A percentile compares a stretch with the other conserved stretches of the same genome.
phyloP scores from a whole-genome alignment of 805 yeast species.

The Ogataea haglerorum region DNA sequence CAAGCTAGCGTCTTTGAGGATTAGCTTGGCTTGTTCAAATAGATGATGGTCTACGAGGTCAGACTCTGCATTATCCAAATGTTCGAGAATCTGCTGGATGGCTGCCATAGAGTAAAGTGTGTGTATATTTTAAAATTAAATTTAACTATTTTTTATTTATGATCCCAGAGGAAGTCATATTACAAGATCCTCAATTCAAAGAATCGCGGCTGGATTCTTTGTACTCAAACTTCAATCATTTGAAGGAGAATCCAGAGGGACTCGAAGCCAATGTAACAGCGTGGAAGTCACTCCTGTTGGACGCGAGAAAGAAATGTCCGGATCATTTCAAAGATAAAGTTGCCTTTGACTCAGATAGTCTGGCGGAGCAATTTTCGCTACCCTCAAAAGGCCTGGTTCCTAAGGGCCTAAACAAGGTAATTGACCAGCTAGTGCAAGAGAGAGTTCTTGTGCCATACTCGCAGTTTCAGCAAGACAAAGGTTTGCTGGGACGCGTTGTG shows the following conservation, averaged over 20 bases:
- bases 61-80: slow-evolving; percentile 8
- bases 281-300: slow-evolving; percentile 40
- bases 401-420: slow-evolving; percentile 24
- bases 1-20: slow-evolving; percentile 18
- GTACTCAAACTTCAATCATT: slow-evolving; percentile 44
- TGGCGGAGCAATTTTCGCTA: slow-evolving; percentile 17
- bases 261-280: slow-evolving; percentile 46
- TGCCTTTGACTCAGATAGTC: slow-evolving; percentile 19
- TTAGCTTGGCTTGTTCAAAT: slow-evolving; percentile 17
- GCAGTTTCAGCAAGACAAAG: slow-evolving; percentile 9
- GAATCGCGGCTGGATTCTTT: slow-evolving; percentile 42
- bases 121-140: neutral
- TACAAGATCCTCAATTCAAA: slow-evolving; percentile 34
- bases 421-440: slow-evolving; percentile 24
- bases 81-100: slow-evolving; percentile 1
- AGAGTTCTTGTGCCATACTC: slow-evolving; percentile 23
- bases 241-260: slow-evolving; percentile 47
- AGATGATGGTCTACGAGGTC: slow-evolving; percentile 14
- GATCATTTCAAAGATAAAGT: slow-evolving; percentile 28
- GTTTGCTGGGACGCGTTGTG: slow-evolving; percentile 15
- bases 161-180: slow-evolving; percentile 13
- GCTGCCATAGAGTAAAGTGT: neutral
- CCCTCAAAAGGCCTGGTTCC: slow-evolving; percentile 19
- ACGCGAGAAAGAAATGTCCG: slow-evolving; percentile 20
- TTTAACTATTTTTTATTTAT: slow-evolving; percentile 1